These are phyloP conservation scores for Solanum pinnatisectum DNA, from an alignment of 257 asterid genomes.

Conservation along the genomic window DNA sequence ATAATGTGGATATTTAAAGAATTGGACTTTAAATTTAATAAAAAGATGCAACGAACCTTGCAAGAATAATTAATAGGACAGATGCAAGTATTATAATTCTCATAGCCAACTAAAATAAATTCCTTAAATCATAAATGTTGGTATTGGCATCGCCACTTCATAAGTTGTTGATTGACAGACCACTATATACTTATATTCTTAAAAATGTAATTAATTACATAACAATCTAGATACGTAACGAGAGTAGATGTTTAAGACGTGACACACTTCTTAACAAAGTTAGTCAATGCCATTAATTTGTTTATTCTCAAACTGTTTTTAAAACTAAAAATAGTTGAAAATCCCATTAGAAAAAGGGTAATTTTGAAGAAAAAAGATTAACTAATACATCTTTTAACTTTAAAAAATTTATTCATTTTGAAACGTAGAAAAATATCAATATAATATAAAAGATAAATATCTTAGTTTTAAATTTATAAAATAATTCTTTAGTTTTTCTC, in stretches of 20 bases:
- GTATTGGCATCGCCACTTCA: neutral
- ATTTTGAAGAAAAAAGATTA: neutral
- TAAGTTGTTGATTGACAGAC: neutral
- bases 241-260: neutral
- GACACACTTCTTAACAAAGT: neutral
- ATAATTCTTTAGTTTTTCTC: neutral
- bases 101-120: neutral
- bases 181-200: neutral
- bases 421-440: too few relatives aligned
- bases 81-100: neutral
- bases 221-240: neutral
- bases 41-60: neutral
- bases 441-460: neutral
- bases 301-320: too few relatives aligned
- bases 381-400: neutral
- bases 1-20: neutral
- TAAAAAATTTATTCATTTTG: too few relatives aligned
- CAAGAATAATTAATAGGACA: neutral
- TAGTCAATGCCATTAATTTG: neutral
- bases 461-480: neutral
- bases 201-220: neutral
- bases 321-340: neutral
- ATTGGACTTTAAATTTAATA: neutral
- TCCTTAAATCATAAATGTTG: neutral
- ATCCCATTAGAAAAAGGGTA: neutral